phyloP scores from a whole-genome alignment of 139 green algal species.

The Chlorella ohadii region DNA sequence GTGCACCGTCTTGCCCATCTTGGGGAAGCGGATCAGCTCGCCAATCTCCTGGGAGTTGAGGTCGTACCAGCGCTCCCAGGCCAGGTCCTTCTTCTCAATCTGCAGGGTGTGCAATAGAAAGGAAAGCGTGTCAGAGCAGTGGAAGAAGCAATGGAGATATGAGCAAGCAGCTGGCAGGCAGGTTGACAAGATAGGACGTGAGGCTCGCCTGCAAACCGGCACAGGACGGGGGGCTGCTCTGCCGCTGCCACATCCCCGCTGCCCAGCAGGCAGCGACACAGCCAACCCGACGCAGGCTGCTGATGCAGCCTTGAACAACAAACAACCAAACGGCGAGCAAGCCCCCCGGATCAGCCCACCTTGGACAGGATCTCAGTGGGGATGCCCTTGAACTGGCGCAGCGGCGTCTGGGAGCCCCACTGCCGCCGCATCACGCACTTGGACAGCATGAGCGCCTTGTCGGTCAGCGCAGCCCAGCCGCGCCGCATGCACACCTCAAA shows the following conservation, averaged over 20 bases:
- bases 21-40: conserved; percentile 94
- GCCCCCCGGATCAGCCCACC: no score
- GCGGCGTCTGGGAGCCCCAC: conserved; percentile 93
- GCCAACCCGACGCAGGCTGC: no score
- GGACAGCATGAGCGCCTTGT: conserved; percentile 89
- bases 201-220: no score
- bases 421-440: conserved; percentile 95
- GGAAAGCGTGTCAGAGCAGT: no score
- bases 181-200: no score
- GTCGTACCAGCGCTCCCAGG: conserved; percentile 98
- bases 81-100: conserved; percentile 94
- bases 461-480: conserved; percentile 91
- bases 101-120: background rate
- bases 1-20: conserved; percentile 97
- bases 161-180: background rate
- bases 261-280: no score
- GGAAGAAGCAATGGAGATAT: no score
- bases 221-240: no score
- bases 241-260: no score
- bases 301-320: no score
- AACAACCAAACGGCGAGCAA: no score
- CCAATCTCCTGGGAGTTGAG: conserved; percentile 88
- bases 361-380: conserved; percentile 70
- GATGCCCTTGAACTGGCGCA: conserved; percentile 91
- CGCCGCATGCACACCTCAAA: conserved; percentile 96